phyloP scores from a whole-genome alignment of 2,329 filamentous ascomycete genomes.

The Penicillium sp. region DNA sequence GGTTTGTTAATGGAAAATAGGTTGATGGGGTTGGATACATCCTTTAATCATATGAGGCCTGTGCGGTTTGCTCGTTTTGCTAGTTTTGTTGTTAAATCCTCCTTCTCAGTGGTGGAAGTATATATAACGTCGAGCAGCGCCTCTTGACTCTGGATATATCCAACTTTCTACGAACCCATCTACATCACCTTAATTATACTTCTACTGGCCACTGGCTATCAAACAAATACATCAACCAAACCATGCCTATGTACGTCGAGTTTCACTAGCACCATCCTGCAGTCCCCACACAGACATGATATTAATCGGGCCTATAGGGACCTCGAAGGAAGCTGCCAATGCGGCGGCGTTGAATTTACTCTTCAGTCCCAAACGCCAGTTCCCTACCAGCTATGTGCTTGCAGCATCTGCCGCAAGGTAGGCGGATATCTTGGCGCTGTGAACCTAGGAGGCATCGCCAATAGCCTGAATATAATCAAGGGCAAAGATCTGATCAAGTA shows the following conservation, averaged over 20 bases:
- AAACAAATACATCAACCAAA: not conserved
- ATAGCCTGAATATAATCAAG: constrained; percentile 41
- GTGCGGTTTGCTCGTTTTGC: not conserved
- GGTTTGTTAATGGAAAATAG: not conserved
- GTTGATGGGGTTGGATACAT: not conserved
- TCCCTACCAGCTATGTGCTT: constrained; percentile 49
- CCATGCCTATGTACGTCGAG: constrained; percentile 11
- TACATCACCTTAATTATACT: not conserved
- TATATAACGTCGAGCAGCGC: constrained; percentile 2
- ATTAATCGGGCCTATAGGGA: constrained; percentile 32
- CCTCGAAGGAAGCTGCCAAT: constrained; percentile 50
- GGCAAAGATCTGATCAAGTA: constrained; percentile 47
- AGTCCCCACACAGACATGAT: not conserved
- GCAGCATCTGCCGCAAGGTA: constrained; percentile 50
- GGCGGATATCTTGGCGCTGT: constrained; percentile 45
- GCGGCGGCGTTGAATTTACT: constrained; percentile 46
- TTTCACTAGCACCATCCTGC: not conserved
- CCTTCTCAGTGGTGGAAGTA: not conserved
- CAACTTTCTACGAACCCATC: not conserved
- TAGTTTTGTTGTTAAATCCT: not conserved
- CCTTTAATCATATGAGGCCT: not conserved
- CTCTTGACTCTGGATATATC: constrained; percentile 18
- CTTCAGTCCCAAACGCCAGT: constrained; percentile 47
- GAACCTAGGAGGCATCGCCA: constrained; percentile 46
- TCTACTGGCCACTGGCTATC: accelerated